Percentiles rank a stretch among this genome's conserved stretches.
Conservation (phyloP, 768 basidiomycete species). For the Suillus plorans region DNA sequence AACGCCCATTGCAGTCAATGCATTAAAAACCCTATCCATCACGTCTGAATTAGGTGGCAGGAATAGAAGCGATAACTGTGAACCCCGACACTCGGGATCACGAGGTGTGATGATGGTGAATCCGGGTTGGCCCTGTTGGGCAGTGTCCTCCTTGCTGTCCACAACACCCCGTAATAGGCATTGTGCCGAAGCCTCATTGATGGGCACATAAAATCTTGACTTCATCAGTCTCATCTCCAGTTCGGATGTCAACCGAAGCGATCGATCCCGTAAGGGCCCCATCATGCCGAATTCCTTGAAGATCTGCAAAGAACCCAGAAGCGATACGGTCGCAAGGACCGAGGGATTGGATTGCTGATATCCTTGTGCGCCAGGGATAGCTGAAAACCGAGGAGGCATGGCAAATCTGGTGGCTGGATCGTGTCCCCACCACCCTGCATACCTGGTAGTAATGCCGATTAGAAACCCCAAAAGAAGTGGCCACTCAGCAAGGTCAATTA, state of each 20-base stretch:
- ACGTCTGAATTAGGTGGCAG: slow-evolving; percentile 52
- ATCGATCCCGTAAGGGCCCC: slow-evolving; percentile 63
- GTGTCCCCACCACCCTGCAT: slow-evolving; percentile 99
- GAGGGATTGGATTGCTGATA: slow-evolving; percentile 97
- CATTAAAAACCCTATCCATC: slow-evolving; percentile 71
- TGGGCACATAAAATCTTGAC: slow-evolving; percentile 64
- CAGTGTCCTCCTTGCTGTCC: slow-evolving; percentile 22
- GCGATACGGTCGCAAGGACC: slow-evolving; percentile 72
- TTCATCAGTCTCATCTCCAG: slow-evolving; percentile 63
- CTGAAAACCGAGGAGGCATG: slow-evolving; percentile 83
- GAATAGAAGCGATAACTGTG: slow-evolving; percentile 86
- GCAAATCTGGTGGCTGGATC: slow-evolving; percentile 82
- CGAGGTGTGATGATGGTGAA: slow-evolving; percentile 95
- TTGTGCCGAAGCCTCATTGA: slow-evolving; percentile 30
- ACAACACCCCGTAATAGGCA: slow-evolving; percentile 26
- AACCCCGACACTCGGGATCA: slow-evolving; percentile 66
- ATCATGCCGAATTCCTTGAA: slow-evolving; percentile 83
- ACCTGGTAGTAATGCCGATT: slow-evolving; percentile 45
- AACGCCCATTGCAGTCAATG: slow-evolving; percentile 68
- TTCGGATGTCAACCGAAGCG: slow-evolving; percentile 64
- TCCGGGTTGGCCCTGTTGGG: slow-evolving; percentile 30
- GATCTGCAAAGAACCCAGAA: slow-evolving; percentile 80
- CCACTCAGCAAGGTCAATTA: slow-evolving; percentile 18
- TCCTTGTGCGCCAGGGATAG: slow-evolving; percentile 88
- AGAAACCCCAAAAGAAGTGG: slow-evolving; percentile 10